Base-by-base conservation (phyloP, 2,329 filamentous ascomycete species). In the Ophiocordyceps australis region DNA sequence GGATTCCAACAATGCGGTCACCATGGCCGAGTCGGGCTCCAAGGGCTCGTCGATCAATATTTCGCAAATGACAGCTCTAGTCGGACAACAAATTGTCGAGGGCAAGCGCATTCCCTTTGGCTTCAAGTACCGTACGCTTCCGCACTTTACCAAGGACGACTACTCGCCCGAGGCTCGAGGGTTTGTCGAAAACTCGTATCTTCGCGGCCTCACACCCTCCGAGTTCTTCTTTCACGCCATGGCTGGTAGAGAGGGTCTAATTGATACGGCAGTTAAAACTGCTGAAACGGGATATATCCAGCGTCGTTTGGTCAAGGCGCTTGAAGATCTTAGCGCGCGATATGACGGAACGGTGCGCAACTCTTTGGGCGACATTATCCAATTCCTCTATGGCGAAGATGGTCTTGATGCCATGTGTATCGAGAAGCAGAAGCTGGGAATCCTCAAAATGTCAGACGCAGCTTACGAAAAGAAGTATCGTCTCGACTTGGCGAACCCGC, bases 181-280 rank as follows among this genome's bases (percentile, higher is more conserved):
- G 22, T 98, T 98, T 45, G 89, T 98, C 13, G 89, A 98, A 53
- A 98, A 98, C 55, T 98, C 89, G 0, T 98, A 98, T 42, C 69
- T 98, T 9, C 80, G 89, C 60, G 89, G 89, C 29, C 59, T 98
- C 31, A 98, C 91, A 1, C 89, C 89, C 0, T 76, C 80, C 1
- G 89, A 98, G 40, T 98, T 98, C 57, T 98, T 94, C 61, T 98
- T 98, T 66, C 89, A 98, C 67, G 89, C 89, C 46, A 98, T 98
- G 89, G 89, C 89, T 63, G 89, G 89, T 82, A 74, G 89, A 61
- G 89, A 98, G 57, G 89, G 89, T 92, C 65, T 98, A 28, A 98
- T 98, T 41, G 89, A 98, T 65, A 98, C 89, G 27, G 89, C 89
- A 37, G 91, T 98, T 55, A 98, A 98, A 67, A 98, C 89, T 36